Conservation (phyloP, 139 green algal genomes). For the Prasinococcaceae sp. region DNA sequence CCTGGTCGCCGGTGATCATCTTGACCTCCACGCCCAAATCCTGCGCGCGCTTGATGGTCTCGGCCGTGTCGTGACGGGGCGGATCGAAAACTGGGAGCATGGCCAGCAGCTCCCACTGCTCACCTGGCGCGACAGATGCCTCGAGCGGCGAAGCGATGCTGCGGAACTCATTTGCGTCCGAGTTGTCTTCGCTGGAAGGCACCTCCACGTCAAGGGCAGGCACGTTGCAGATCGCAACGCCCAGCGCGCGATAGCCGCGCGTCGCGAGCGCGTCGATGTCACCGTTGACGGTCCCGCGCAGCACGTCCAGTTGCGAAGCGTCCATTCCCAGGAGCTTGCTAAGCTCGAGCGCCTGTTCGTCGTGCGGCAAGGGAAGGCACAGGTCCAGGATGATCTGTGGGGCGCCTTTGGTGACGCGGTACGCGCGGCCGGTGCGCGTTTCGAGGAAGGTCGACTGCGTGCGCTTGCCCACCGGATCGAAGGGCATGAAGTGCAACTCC, state of each 20-base stretch:
- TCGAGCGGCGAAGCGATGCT: not conserved
- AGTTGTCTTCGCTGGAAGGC: too few species aligned
- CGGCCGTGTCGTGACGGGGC: conserved; percentile 57
- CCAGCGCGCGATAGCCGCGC: conserved; percentile 61
- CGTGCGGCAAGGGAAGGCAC: too few species aligned
- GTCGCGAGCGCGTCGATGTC: conserved; percentile 38
- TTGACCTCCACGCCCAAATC: conserved; percentile 14
- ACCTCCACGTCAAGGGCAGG: not conserved
- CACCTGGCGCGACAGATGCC: not conserved
- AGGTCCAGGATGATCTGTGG: conserved; percentile 40
- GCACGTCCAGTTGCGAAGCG: not conserved
- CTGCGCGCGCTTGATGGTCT: conserved; percentile 11
- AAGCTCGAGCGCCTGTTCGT: conserved; percentile 27
- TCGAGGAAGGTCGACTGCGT: conserved; percentile 47
- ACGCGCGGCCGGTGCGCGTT: conserved; percentile 14
- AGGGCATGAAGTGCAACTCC: conserved; percentile 65
- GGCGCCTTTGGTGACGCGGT: conserved; percentile 50
- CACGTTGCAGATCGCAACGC: conserved; percentile 28
- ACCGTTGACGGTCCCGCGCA: too few species aligned
- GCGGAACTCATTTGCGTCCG: not conserved
- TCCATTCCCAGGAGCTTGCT: conserved; percentile 25
- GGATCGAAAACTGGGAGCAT: conserved; percentile 72
- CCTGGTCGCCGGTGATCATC: conserved; percentile 4
- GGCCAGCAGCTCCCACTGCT: conserved; percentile 37
- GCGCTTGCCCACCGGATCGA: conserved; percentile 73